Percentiles rank a stretch among this genome's conserved stretches.
These are phyloP conservation scores for Drechslerella stenobrocha DNA, from an alignment of 2,329 filamentous ascomycete genomes.

Conservation along the genomic window DNA sequence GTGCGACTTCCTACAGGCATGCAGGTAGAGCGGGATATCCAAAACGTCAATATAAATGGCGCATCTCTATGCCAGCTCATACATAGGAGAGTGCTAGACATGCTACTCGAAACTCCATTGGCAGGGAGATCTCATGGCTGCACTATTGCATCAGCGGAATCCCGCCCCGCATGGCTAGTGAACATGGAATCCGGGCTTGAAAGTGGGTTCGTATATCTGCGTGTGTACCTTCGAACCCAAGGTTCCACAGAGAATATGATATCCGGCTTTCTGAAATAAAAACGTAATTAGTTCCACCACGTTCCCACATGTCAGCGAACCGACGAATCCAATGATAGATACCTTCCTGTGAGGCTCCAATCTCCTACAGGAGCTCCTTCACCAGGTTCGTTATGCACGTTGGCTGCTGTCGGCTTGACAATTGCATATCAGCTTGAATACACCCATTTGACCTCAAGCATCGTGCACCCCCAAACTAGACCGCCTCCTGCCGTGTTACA, in stretches of 20 bases:
- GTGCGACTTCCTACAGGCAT: constrained; percentile 6
- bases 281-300: not conserved
- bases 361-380: constrained; percentile 6
- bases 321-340: constrained; percentile 3
- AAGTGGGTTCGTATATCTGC: not conserved
- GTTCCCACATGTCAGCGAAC: not conserved
- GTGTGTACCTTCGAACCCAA: not conserved
- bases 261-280: not conserved
- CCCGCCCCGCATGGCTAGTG: not conserved
- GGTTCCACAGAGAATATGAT: constrained; percentile 2
- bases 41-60: constrained; percentile 4
- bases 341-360: constrained; percentile 1
- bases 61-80: constrained; percentile 2
- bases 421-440: not conserved
- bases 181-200: constrained; percentile 2
- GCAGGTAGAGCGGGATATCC: not conserved
- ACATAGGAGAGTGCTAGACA: not conserved
- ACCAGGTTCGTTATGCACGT: not conserved
- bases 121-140: constrained; percentile 3
- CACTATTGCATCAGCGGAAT: constrained; percentile 3
- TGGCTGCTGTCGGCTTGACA: not conserved
- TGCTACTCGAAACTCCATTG: constrained; percentile 7
- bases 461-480: not conserved
- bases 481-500: not conserved
- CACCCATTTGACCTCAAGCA: too few species aligned